A percentile compares a stretch with the other conserved stretches of the same genome.
Evolutionary conservation across 1,284 basidiomycete genomes (phyloP).

Genomic region (Austroboletus rostrupii): DNA sequence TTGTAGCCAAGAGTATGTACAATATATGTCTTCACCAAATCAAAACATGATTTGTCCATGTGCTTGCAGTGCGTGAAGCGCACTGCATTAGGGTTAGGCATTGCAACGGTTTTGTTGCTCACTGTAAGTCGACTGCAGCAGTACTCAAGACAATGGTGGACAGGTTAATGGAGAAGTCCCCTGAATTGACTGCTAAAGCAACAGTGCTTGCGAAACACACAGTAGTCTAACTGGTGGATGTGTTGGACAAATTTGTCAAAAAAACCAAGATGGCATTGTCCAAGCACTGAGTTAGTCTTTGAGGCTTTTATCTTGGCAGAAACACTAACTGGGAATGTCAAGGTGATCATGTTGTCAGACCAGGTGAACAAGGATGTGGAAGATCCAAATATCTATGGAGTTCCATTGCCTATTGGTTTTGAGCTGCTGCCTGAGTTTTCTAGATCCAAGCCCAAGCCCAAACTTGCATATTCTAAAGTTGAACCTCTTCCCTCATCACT

Average conservation of each 20-base stretch:
- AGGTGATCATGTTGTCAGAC: slow-evolving; percentile 27
- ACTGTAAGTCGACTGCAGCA: slow-evolving; percentile 43
- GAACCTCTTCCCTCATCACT: slow-evolving; percentile 74
- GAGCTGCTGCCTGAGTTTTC: slow-evolving; percentile 87
- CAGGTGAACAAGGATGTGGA: slow-evolving; percentile 32
- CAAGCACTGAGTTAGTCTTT: slow-evolving; percentile 33
- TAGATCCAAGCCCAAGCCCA: slow-evolving; percentile 49
- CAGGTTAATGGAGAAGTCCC: slow-evolving; percentile 37
- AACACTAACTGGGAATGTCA: slow-evolving; percentile 16
- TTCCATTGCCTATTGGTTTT: slow-evolving; percentile 82
- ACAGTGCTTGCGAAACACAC: slow-evolving; percentile 46
- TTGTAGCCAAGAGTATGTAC: too few relatives aligned
- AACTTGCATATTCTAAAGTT: slow-evolving; percentile 34
- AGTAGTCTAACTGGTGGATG: slow-evolving; percentile 53
- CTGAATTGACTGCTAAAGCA: slow-evolving; percentile 39
- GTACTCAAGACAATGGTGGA: slow-evolving; percentile 50
- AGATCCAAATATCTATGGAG: slow-evolving; percentile 55
- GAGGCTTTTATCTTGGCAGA: slow-evolving; percentile 22
- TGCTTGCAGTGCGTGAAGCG: too few relatives aligned
- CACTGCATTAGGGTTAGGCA: too few relatives aligned
- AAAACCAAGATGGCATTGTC: slow-evolving; percentile 69
- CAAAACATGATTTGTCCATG: too few relatives aligned
- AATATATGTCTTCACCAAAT: too few relatives aligned
- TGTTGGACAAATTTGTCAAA: slow-evolving; percentile 59
- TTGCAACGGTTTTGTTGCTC: too few relatives aligned